Evolutionary conservation across 495 filamentous ascomycete genomes (phyloP), one percentile per base, ranked within the genome.

Genomic region (Aspergillus cristatus): DNA sequence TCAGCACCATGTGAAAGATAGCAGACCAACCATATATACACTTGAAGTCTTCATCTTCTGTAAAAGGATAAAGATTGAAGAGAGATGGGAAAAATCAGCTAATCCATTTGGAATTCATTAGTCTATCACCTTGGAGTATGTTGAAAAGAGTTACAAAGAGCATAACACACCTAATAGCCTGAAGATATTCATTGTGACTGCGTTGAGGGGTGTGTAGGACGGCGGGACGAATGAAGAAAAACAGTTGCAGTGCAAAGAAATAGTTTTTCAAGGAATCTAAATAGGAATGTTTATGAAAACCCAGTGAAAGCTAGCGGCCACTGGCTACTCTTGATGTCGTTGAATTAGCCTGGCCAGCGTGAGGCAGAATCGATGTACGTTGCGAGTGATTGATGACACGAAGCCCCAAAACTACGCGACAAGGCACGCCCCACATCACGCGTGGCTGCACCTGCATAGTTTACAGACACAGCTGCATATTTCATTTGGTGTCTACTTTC

Each of bases 51-150:
- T 79, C 84, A 98, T 98, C 71, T 98, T 98, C 53, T 88, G 85
- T 29, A 98, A 67, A 22, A 98, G 76, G 40, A 98, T 95, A 44
- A 94, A 69, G 57, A 98, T 93, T 26, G 93, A 97, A 26, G 84
- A 72, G 46, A 97, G 67, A 70, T 98, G 91, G 66, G 86, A 96
- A 50, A 98, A 76, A 70, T 98, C 91, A 51, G 76, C 89, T 94
- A 50, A 47, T 33, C 6, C n/a, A n/a, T n/a, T n/a, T n/a, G n/a
- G n/a, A n/a, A n/a, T n/a, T n/a, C n/a, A n/a, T n/a, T n/a, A n/a
- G n/a, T n/a, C n/a, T n/a, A n/a, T n/a, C n/a, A n/a, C n/a, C n/a
- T n/a, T n/a, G n/a, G n/a, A n/a, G n/a, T n/a, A n/a, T n/a, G n/a
- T n/a, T n/a, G n/a, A n/a, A 16, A 35, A 41, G 29, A 31, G 13